Conservation (phyloP, 176 grass and related monocot species). For the Aegilops bicornis region DNA sequence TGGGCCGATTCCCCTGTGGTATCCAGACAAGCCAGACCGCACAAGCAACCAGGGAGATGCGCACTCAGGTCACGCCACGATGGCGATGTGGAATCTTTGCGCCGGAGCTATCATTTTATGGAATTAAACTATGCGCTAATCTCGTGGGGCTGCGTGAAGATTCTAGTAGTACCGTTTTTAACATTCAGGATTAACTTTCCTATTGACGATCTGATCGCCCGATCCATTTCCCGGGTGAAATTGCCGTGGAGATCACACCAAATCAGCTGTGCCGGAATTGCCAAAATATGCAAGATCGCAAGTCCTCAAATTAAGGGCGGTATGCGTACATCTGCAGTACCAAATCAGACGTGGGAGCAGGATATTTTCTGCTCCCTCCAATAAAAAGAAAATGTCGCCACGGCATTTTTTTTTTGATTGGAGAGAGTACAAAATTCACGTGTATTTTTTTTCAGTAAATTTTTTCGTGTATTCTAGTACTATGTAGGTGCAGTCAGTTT, state of each 20-base stretch:
- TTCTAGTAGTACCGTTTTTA: not conserved
- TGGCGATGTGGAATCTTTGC: conserved; percentile 21
- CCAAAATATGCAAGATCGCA: not conserved
- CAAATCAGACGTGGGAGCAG: no score
- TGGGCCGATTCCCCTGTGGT: not conserved
- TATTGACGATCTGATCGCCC: not conserved
- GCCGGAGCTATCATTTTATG: not conserved
- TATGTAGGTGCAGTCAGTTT: no score
- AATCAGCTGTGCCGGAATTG: not conserved
- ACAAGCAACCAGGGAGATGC: not conserved
- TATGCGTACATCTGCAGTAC: no score
- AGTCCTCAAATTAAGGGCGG: no score
- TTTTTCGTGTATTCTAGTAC: no score
- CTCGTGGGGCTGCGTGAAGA: not conserved
- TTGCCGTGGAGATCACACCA: not conserved
- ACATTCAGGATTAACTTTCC: not conserved
- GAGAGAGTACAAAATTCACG: no score
- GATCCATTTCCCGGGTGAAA: not conserved
- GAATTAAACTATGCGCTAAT: conserved; percentile 1
- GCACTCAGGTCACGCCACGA: not conserved
- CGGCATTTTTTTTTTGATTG: no score
- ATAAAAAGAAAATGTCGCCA: no score
- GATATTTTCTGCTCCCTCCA: no score
- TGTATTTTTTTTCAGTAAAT: no score
- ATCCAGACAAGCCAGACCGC: conserved; percentile 19